phyloP scores from a whole-genome alignment of 805 yeast species.

The Clavispora carvajalis region DNA sequence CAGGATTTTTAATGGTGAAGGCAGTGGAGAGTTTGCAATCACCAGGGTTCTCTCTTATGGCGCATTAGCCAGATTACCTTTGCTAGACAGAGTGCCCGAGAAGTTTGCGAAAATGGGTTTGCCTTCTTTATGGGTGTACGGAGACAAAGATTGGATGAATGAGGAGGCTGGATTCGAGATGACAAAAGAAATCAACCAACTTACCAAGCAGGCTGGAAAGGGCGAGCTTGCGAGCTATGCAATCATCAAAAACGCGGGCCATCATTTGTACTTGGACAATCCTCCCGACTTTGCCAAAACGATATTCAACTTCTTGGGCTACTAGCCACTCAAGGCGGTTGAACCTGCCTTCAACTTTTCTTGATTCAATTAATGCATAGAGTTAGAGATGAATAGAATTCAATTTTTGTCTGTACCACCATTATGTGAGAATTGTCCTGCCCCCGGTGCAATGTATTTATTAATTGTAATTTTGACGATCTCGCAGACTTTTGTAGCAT shows the following conservation, averaged over 20 bases:
- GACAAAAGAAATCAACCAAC: constrained; percentile 18
- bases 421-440: too few species aligned
- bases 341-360: too few species aligned
- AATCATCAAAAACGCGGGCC: constrained; percentile 43
- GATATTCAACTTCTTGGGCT: constrained; percentile 28
- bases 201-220: constrained; percentile 7
- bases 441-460: too few species aligned
- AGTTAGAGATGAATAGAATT: too few species aligned
- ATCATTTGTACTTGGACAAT: constrained; percentile 52
- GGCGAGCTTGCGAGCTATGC: constrained; percentile 18
- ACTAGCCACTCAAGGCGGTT: neutral
- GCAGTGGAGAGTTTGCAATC: constrained; percentile 62
- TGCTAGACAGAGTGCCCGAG: constrained; percentile 46
- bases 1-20: constrained; percentile 47
- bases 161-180: constrained; percentile 47
- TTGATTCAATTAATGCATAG: too few species aligned
- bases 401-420: too few species aligned
- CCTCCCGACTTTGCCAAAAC: constrained; percentile 30
- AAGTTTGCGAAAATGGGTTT: constrained; percentile 35
- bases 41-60: constrained; percentile 58
- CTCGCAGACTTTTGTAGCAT: too few species aligned
- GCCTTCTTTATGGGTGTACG: constrained; percentile 58
- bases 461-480: too few species aligned
- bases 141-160: constrained; percentile 71
- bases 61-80: constrained; percentile 52